Evolutionary conservation across 2,329 filamentous ascomycete genomes (phyloP).

Genomic region (Hypoxylon sp.): DNA sequence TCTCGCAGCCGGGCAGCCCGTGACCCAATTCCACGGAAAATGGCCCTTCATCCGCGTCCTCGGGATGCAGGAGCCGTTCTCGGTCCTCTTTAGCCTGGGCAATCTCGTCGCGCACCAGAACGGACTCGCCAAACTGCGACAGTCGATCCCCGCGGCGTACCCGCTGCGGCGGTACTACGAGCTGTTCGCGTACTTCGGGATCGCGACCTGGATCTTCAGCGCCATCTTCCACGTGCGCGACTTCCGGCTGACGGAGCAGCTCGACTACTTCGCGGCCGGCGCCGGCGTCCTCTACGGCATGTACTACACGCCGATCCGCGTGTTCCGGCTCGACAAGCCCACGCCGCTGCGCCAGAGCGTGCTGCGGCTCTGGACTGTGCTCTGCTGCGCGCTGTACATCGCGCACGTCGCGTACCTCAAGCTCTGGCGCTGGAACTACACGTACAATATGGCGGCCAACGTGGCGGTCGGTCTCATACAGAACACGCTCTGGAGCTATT

Average conservation of each 20-base stretch:
- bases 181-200: constrained; percentile 82
- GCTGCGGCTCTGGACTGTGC: constrained; percentile 80
- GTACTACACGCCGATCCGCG: constrained; percentile 85
- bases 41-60: constrained; percentile 95
- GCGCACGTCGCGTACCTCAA: constrained; percentile 87
- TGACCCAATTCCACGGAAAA: constrained; percentile 98
- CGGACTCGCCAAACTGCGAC: constrained; percentile 79
- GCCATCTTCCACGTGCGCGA: constrained; percentile 94
- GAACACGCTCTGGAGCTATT: constrained; percentile 88
- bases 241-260: constrained; percentile 86
- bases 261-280: constrained; percentile 96
- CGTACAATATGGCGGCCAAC: constrained; percentile 98
- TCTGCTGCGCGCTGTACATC: constrained; percentile 80
- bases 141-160: constrained; percentile 79
- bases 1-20: constrained; percentile 72
- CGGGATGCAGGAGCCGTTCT: constrained; percentile 95
- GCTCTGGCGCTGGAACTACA: constrained; percentile 92
- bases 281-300: constrained; percentile 91
- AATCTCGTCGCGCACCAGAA: constrained; percentile 89
- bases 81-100: constrained; percentile 91
- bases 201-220: constrained; percentile 88
- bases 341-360: constrained; percentile 62
- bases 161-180: constrained; percentile 85
- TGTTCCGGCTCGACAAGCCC: constrained; percentile 83
- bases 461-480: constrained; percentile 84